phyloP scores from a whole-genome alignment of 805 yeast species.

The Candida caryicola region DNA sequence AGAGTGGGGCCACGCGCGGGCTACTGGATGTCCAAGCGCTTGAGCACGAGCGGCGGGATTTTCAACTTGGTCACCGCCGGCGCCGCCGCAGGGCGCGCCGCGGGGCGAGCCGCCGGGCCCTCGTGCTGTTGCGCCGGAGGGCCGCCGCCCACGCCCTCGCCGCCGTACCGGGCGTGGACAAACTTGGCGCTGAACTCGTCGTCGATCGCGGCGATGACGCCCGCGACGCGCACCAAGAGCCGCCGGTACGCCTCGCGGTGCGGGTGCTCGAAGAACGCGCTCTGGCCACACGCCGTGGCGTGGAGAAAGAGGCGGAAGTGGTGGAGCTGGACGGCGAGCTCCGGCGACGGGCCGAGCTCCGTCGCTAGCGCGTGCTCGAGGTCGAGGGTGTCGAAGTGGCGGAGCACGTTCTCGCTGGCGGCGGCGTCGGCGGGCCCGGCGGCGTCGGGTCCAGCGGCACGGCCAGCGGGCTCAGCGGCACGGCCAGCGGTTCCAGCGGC shows the following conservation, averaged over 20 bases:
- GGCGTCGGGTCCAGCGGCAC: too few species aligned
- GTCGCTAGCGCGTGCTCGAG: neutral
- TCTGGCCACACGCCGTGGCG: conserved; percentile 11
- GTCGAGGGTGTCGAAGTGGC: conserved; percentile 2
- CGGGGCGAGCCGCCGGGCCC: too few species aligned
- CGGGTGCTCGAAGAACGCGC: conserved; percentile 6
- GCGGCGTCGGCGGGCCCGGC: too few species aligned
- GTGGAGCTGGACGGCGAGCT: neutral
- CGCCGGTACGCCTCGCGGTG: conserved; percentile 1
- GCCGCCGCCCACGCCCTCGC: neutral
- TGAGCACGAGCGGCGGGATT: neutral
- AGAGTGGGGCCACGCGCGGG: too few species aligned
- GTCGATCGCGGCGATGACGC: conserved; percentile 8
- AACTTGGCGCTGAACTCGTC: conserved; percentile 11
- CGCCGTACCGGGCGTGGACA: conserved; percentile 2
- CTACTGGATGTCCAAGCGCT: neutral
- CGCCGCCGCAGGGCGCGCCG: too few species aligned
- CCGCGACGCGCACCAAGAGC: conserved; percentile 5
- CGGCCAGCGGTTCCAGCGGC: too few species aligned
- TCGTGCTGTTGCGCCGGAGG: too few species aligned
- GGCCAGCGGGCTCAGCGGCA: too few species aligned
- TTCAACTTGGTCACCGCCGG: neutral
- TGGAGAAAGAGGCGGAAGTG: conserved; percentile 14
- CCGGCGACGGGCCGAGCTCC: neutral
- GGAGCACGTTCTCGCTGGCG: too few species aligned